Evolutionary conservation across 2,329 filamentous ascomycete species (phyloP).

Genomic region (Aspergillus pseudonomiae): DNA sequence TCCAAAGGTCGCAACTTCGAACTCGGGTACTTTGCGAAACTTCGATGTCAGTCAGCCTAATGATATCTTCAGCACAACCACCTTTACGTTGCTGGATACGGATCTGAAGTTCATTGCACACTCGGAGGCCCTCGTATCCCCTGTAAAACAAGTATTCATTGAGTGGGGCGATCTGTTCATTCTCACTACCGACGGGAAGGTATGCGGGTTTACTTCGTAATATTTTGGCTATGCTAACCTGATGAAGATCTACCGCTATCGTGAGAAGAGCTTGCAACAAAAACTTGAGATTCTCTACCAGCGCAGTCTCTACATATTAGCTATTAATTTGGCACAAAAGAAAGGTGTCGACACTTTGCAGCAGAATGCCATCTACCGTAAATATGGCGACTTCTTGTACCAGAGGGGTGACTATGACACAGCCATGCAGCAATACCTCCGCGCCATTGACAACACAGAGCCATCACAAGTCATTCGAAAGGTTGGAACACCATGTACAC

Average conservation of each 20-base stretch:
- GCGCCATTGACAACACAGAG: slow-evolving; percentile 93
- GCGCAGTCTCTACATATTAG: slow-evolving; percentile 86
- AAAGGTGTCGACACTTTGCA: slow-evolving; percentile 77
- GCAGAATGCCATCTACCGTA: slow-evolving; percentile 88
- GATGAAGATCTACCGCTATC: slow-evolving; percentile 76
- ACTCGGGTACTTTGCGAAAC: slow-evolving; percentile 66
- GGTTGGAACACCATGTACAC: slow-evolving; percentile 45
- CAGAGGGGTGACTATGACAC: slow-evolving; percentile 95
- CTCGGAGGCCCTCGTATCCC: slow-evolving; percentile 79
- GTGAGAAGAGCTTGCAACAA: slow-evolving; percentile 87
- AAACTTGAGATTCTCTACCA: slow-evolving; percentile 93
- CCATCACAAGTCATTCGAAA: slow-evolving; percentile 96
- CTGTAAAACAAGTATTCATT: slow-evolving; percentile 77
- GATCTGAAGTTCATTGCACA: slow-evolving; percentile 89
- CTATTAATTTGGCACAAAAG: slow-evolving; percentile 91
- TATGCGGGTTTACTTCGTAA: slow-evolving; percentile 41
- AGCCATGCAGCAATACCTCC: slow-evolving; percentile 98
- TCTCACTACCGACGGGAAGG: slow-evolving; percentile 90
- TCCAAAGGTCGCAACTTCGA: slow-evolving; percentile 60
- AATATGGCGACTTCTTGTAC: slow-evolving; percentile 92
- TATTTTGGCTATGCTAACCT: slow-evolving; percentile 22
- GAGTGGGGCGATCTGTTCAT: slow-evolving; percentile 92
- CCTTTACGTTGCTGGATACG: slow-evolving; percentile 88
- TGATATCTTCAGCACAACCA: slow-evolving; percentile 81
- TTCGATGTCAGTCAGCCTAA: slow-evolving; percentile 75